Evolutionary conservation across 1,284 basidiomycete species (phyloP).

Genomic region (Neolentinus lepideus): DNA sequence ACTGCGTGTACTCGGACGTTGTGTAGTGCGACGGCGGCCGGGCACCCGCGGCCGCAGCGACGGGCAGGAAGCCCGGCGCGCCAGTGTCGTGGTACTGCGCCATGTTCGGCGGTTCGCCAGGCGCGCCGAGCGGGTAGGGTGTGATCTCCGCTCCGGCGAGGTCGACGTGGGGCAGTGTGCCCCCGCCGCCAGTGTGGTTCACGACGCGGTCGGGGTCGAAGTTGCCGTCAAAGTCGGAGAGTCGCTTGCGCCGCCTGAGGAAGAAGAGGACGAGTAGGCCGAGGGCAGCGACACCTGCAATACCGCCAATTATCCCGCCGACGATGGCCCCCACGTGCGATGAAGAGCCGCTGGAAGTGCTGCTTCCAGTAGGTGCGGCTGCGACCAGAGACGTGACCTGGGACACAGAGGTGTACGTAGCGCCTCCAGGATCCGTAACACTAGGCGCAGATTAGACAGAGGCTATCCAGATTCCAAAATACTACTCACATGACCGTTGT

Average conservation of each 20-base stretch:
- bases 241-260: slow-evolving; percentile 15
- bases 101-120: not conserved
- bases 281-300: slow-evolving; percentile 16
- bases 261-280: slow-evolving; percentile 14
- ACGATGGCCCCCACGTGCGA: slow-evolving; percentile 20
- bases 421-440: not conserved
- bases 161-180: slow-evolving; percentile 25
- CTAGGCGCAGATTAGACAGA: not conserved
- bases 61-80: not conserved
- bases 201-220: slow-evolving; percentile 42
- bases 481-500: not conserved
- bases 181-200: slow-evolving; percentile 13
- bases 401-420: not conserved
- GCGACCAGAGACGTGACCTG: slow-evolving; percentile 4
- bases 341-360: slow-evolving; percentile 1
- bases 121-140: slow-evolving; percentile 23
- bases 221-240: slow-evolving; percentile 41
- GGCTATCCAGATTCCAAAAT: not conserved
- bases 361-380: not conserved
- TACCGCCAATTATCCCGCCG: slow-evolving; percentile 22
- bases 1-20: not conserved
- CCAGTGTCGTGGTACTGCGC: not conserved
- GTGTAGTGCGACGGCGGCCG: not conserved
- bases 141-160: slow-evolving; percentile 29
- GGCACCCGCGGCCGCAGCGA: not conserved